These are phyloP conservation scores for Bondarzewia mesenterica DNA, from an alignment of 1,284 basidiomycete species.

Conservation along the genomic window DNA sequence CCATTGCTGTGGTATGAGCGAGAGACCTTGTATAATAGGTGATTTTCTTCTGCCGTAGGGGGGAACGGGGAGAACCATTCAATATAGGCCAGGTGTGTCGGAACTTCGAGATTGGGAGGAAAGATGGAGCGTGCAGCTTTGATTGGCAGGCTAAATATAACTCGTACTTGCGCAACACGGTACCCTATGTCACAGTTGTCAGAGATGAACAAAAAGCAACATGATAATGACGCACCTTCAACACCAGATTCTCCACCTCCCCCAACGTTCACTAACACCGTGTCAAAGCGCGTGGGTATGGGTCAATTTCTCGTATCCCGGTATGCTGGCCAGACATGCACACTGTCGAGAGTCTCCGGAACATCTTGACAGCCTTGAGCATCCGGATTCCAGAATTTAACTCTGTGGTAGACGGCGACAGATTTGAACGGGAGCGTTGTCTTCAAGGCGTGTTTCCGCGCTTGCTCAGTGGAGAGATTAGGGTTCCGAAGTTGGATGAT, in stretches of 20 bases:
- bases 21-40: conserved; percentile 16
- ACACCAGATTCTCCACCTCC: neutral
- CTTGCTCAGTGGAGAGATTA: neutral
- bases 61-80: conserved; percentile 18
- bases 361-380: conserved; percentile 3
- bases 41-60: conserved; percentile 8
- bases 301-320: conserved; percentile 4
- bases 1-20: too few relatives aligned
- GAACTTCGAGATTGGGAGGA: neutral
- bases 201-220: neutral
- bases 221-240: neutral
- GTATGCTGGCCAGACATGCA: conserved; percentile 16
- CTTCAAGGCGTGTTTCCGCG: neutral
- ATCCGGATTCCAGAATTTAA: conserved; percentile 14
- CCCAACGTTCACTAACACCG: neutral
- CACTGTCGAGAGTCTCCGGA: conserved; percentile 12
- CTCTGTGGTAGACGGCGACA: conserved; percentile 18
- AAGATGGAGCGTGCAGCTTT: conserved; percentile 12
- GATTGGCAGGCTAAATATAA: conserved; percentile 18
- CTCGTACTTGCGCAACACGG: conserved; percentile 11
- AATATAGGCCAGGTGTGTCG: conserved; percentile 13
- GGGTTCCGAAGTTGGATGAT: neutral
- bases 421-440: conserved; percentile 9
- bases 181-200: conserved; percentile 10
- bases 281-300: neutral